These are phyloP conservation scores for Halteria grandinella DNA, from an alignment of 73 alveolate species.

Conservation along the genomic window DNA sequence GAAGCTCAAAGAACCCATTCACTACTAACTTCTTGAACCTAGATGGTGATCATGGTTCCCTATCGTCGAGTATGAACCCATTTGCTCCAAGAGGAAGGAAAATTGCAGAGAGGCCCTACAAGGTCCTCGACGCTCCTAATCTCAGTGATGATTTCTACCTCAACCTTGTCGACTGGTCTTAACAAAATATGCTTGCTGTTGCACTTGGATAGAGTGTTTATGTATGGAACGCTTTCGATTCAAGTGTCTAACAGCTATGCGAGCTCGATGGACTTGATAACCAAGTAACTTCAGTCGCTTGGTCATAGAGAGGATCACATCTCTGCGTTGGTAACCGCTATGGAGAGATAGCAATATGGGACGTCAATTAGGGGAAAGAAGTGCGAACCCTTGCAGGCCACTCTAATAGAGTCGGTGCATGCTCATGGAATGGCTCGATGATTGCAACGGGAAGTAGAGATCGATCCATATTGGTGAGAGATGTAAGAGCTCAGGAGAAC, in stretches of 20 bases:
- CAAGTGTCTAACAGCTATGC: constrained; percentile 42
- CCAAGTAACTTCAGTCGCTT: constrained; percentile 57
- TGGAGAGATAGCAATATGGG: constrained; percentile 91
- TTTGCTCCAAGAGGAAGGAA: no score
- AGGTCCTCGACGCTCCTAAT: constrained; percentile 93
- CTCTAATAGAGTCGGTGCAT: constrained; percentile 85
- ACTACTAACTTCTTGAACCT: constrained; percentile 5
- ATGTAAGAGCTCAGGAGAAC: constrained; percentile 84
- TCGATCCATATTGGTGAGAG: constrained; percentile 81
- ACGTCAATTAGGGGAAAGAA: constrained; percentile 73
- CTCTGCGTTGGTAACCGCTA: constrained; percentile 81
- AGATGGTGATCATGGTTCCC: not conserved
- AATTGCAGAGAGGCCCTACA: constrained; percentile 40
- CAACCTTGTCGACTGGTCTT: constrained; percentile 88
- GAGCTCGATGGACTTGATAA: constrained; percentile 43
- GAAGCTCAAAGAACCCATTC: constrained; percentile 3
- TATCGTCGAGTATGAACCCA: not conserved
- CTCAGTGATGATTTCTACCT: constrained; percentile 90
- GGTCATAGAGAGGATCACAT: constrained; percentile 56
- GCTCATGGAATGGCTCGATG: constrained; percentile 84
- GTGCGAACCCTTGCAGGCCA: constrained; percentile 84
- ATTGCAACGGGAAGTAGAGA: constrained; percentile 91
- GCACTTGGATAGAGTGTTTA: constrained; percentile 82
- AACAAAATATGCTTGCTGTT: constrained; percentile 81
- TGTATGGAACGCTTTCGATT: constrained; percentile 71